These are phyloP conservation scores for Paraphaeosphaeria minitans DNA, from an alignment of 2,329 filamentous ascomycete species.

Conservation along the genomic window DNA sequence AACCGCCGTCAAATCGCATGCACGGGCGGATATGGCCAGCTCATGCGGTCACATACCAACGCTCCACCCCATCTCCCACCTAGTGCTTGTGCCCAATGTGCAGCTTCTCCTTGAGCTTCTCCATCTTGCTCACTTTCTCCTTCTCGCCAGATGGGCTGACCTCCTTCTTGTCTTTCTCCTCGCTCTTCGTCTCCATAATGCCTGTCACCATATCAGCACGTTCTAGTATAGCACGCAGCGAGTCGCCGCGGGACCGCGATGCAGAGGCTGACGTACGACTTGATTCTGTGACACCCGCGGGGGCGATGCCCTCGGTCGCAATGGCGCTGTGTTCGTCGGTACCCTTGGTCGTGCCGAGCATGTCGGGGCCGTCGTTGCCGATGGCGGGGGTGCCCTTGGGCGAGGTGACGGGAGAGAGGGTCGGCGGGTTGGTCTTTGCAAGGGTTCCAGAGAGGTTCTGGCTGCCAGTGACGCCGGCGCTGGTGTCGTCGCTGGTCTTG, in stretches of 20 bases:
- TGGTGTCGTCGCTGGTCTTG: background rate
- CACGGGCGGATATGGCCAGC: background rate
- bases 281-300: constrained; percentile 66
- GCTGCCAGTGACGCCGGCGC: background rate
- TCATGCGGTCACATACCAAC: background rate
- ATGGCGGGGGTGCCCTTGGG: background rate
- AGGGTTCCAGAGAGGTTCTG: constrained; percentile 1
- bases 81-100: constrained; percentile 53
- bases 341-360: background rate
- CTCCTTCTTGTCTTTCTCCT: background rate
- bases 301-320: constrained; percentile 56
- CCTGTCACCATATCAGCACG: constrained; percentile 51
- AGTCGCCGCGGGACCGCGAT: constrained; percentile 29
- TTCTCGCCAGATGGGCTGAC: constrained; percentile 10
- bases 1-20: constrained; percentile 7
- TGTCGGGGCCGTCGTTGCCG: background rate
- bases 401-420: background rate
- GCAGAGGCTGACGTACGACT: constrained; percentile 58
- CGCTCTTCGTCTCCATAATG: constrained; percentile 55
- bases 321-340: constrained; percentile 13
- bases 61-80: background rate
- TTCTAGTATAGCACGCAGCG: constrained; percentile 23
- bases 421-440: background rate
- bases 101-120: constrained; percentile 73
- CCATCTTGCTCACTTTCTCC: constrained; percentile 60